A percentile compares a stretch with the other conserved stretches of the same genome.
phyloP scores from a whole-genome alignment of 768 basidiomycete genomes.

The Russula foetens region DNA sequence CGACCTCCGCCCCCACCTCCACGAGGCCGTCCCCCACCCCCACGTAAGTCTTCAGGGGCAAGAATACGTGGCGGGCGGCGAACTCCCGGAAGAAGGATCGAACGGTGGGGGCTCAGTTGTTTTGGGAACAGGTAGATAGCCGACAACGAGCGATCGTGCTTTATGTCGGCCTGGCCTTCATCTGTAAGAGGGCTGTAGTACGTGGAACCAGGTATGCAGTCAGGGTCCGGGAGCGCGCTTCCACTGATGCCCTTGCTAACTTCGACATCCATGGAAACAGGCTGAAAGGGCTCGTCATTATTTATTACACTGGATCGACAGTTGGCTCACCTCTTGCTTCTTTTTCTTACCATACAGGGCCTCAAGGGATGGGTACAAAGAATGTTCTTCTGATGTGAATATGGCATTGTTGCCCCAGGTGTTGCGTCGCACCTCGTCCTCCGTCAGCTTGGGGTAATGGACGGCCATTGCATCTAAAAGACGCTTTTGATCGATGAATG shows the following conservation, averaged over 20 bases:
- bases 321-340: constrained; percentile 55
- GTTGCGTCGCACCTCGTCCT: constrained; percentile 81
- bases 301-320: neutral
- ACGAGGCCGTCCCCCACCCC: constrained; percentile 38
- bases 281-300: constrained; percentile 38
- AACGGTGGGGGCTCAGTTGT: constrained; percentile 79
- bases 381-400: constrained; percentile 78
- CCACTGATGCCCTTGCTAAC: constrained; percentile 78
- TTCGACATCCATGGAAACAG: constrained; percentile 57
- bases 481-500: constrained; percentile 86
- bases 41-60: constrained; percentile 62
- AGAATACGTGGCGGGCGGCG: constrained; percentile 52
- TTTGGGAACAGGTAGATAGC: constrained; percentile 85
- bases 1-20: constrained; percentile 40
- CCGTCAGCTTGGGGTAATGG: constrained; percentile 55
- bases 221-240: constrained; percentile 71
- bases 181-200: constrained; percentile 66
- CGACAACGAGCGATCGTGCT: constrained; percentile 80
- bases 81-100: constrained; percentile 70
- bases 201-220: constrained; percentile 87
- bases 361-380: constrained; percentile 82
- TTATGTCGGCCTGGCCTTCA: constrained; percentile 65
- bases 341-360: constrained; percentile 87
- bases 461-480: constrained; percentile 76
- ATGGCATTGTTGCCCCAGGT: constrained; percentile 76